Conservation (phyloP, 1,284 basidiomycete species). For the Farysia itapuensis region DNA sequence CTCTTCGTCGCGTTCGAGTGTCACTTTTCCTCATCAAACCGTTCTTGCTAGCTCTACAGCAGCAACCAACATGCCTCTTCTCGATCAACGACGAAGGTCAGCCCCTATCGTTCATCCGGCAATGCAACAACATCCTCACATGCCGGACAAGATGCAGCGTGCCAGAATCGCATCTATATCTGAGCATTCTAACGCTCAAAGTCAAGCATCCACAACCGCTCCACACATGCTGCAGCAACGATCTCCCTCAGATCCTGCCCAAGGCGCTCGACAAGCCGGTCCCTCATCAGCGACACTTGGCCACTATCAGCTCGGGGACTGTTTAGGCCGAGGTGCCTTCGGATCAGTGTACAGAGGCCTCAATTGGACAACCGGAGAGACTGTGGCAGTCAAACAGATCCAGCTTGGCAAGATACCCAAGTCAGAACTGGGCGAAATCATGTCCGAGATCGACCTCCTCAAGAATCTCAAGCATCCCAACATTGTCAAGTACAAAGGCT, state of each 20-base stretch:
- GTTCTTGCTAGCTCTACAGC: too few relatives aligned
- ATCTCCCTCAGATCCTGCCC: too few relatives aligned
- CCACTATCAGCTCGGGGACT: constrained; percentile 71
- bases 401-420: constrained; percentile 87
- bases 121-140: too few relatives aligned
- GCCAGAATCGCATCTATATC: neutral
- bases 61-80: too few relatives aligned
- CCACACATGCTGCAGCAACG: too few relatives aligned
- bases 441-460: constrained; percentile 96
- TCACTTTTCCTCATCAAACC: too few relatives aligned
- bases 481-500: constrained; percentile 98
- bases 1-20: too few relatives aligned
- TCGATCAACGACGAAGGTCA: too few relatives aligned
- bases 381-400: constrained; percentile 60
- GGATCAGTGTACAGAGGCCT: constrained; percentile 90
- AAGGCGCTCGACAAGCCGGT: too few relatives aligned
- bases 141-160: neutral
- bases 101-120: too few relatives aligned
- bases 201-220: neutral
- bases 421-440: constrained; percentile 89
- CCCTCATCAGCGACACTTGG: constrained; percentile 6
- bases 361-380: constrained; percentile 84
- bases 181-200: neutral
- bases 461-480: constrained; percentile 92
- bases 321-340: constrained; percentile 88